Evolutionary conservation across 805 yeast species (phyloP).

Genomic region (Alloascoidea hylecoeti): DNA sequence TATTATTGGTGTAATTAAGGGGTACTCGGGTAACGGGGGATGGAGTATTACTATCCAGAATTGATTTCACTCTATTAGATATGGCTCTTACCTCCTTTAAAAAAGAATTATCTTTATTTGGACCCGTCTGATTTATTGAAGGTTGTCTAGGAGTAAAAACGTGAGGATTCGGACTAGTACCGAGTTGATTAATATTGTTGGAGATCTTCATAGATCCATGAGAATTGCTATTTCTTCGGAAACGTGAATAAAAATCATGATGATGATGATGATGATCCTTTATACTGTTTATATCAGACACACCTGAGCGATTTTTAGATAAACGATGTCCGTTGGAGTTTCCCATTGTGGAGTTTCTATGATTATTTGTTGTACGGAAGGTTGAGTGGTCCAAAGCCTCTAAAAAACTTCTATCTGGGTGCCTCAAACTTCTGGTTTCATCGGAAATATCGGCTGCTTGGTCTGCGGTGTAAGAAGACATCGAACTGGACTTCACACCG

Average conservation of each 20-base stretch:
- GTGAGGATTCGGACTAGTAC: constrained; percentile 1
- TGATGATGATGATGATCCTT: neutral
- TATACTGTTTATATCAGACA: too few species aligned
- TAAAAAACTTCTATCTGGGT: too few species aligned
- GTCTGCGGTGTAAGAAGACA: neutral
- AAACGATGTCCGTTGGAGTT: too few species aligned
- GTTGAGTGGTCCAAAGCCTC: neutral
- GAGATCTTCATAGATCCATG: constrained; percentile 10
- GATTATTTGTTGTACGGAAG: neutral
- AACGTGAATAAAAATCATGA: neutral
- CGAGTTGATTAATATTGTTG: neutral
- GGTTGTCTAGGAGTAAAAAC: neutral
- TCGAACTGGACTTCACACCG: neutral
- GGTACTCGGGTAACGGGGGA: too few species aligned
- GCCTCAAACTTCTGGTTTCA: too few species aligned
- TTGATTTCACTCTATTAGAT: neutral
- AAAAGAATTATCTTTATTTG: neutral
- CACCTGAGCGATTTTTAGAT: too few species aligned
- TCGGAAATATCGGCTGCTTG: too few species aligned
- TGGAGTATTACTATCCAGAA: neutral
- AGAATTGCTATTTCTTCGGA: constrained; percentile 11
- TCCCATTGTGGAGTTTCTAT: neutral
- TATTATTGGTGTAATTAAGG: too few species aligned
- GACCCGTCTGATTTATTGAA: neutral
- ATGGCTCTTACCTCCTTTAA: neutral